Evolutionary conservation across 1,139 yeast species (phyloP), one percentile per base, ranked within the genome.

Genomic region (Meyerozyma elateridarum): DNA sequence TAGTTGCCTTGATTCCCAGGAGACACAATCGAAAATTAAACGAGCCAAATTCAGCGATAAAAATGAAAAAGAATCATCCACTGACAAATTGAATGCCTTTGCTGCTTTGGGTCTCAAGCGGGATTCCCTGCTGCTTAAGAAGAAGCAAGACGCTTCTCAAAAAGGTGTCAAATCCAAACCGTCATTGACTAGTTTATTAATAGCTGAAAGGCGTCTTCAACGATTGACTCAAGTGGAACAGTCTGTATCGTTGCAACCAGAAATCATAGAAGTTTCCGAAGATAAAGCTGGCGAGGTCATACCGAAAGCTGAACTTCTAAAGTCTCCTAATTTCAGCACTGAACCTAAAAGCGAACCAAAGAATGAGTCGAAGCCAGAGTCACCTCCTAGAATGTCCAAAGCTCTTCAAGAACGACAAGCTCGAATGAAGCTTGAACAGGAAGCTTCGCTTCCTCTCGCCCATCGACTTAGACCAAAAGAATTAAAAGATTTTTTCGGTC

Each of bases 401-500:
- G 27, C 27, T 6, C 27, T 24, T 13, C 14, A 17, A 14, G 15
- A 8, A 7, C 14, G 27, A 13, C 27, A 24, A 24, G 27, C 14
- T 5, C 17, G 27, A 15, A 24, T 24, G 18, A 60, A 62, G 31
- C 48, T 80, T 19, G 65, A 59, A 39, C 58, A 70, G 30, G 74
- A 73, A 17, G 55, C 75, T 0, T 63, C 64, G 27, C 48, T 75
- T n/a, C 98, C 98, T 0, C 58, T 91, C 13, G 93, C 96, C 4
- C 97, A 91, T 50, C 69, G 85, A 36, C 69, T 88, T 16, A 67
- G 97, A 12, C 99, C 99, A 0, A 65, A 64, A 25, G 61, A 72
- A 0, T 56, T 91, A 14, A 78, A 76, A 16, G 95, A 87, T 16
- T 91, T 83, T 46, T 74, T 80, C 31, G 99, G 99, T 0, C 97